phyloP scores from a whole-genome alignment of 2,329 filamentous ascomycete species.

The Aspergillus fijiensis region DNA sequence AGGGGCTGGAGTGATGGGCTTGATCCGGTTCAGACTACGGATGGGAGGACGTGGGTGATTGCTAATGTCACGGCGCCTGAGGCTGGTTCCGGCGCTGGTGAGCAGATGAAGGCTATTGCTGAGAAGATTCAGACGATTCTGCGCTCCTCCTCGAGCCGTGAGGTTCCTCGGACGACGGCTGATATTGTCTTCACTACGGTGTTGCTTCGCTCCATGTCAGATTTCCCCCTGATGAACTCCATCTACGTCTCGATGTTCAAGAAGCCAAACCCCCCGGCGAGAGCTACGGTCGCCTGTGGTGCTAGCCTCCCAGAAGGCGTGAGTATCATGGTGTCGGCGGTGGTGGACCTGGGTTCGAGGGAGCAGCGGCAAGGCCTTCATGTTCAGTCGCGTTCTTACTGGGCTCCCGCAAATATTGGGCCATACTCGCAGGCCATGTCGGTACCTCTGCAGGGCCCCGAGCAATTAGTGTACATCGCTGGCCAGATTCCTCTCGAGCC shows the following conservation, averaged over 20 bases:
- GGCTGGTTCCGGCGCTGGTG: conserved; percentile 38
- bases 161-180: conserved; percentile 24
- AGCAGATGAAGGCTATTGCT: conserved; percentile 38
- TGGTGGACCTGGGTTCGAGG: conserved; percentile 41
- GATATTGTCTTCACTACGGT: conserved; percentile 57
- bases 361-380: conserved; percentile 62
- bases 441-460: conserved; percentile 26
- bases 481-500: conserved; percentile 91
- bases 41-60: conserved; percentile 33
- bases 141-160: conserved; percentile 3
- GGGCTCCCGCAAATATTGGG: conserved; percentile 96
- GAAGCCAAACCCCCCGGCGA: conserved; percentile 76
- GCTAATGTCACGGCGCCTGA: conserved; percentile 42
- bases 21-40: conserved; percentile 22
- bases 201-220: conserved; percentile 73
- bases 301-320: conserved; percentile 59
- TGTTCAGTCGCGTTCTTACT: conserved; percentile 91
- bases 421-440: conserved; percentile 88
- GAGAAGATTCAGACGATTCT: conserved; percentile 29
- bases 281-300: conserved; percentile 80
- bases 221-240: conserved; percentile 73
- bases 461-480: conserved; percentile 64
- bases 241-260: conserved; percentile 74
- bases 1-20: conserved; percentile 4
- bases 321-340: conserved; percentile 61